A percentile compares a stretch with the other conserved stretches of the same genome.
Conservation (phyloP, 2,329 filamentous ascomycete species). For the Blastomyces gilchristii region DNA sequence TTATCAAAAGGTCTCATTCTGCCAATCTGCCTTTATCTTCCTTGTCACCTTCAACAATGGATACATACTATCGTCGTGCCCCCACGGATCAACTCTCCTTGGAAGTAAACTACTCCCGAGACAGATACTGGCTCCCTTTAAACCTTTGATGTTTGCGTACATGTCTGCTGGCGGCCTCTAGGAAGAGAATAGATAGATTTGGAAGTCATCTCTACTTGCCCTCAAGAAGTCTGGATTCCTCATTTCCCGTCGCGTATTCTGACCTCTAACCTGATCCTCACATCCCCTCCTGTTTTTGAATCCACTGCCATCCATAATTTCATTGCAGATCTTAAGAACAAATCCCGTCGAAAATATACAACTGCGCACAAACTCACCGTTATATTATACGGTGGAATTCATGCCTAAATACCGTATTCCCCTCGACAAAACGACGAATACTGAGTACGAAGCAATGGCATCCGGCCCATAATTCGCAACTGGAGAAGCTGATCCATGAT, state of each 20-base stretch:
- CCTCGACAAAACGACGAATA: neutral
- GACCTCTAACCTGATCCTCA: neutral
- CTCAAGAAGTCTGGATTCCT: neutral
- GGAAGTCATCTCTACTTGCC: neutral
- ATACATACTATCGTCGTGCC: neutral
- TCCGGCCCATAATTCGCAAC: neutral
- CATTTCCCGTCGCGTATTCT: neutral
- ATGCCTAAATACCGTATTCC: neutral
- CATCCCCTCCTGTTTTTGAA: neutral
- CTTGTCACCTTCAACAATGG: neutral
- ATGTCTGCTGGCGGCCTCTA: neutral
- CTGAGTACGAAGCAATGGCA: neutral
- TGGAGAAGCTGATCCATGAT: neutral
- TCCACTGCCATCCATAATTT: neutral
- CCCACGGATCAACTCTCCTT: neutral
- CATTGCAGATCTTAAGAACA: neutral
- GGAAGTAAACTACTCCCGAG: neutral
- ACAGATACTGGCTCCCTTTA: neutral
- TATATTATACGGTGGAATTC: neutral
- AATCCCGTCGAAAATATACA: neutral
- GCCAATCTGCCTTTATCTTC: neutral
- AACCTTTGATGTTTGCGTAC: neutral
- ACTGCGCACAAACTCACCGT: neutral
- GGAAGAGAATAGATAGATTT: neutral
- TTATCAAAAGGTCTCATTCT: neutral